Base-by-base conservation (phyloP, 1,284 basidiomycete species). In the Pterulicium gracile region DNA sequence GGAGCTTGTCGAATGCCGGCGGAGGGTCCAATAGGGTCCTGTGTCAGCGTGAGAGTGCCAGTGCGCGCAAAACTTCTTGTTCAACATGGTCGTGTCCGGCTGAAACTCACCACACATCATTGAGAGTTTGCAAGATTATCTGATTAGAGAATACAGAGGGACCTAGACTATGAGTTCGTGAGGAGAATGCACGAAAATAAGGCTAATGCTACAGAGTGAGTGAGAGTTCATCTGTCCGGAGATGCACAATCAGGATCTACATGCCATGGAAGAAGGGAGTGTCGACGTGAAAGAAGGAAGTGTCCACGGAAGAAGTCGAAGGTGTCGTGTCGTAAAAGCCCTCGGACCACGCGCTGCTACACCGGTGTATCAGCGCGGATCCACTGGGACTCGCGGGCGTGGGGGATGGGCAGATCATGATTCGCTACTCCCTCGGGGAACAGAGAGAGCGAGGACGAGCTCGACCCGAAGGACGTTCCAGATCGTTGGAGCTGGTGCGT, bases 391-490 rank as follows among this genome's bases (percentile, higher is more conserved):
- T 64, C 59, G 23, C 61, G 60, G 24, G 73, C 68, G 46, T 68
- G 63, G 17, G 75, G 71, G 46, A 82, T 73, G 3, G 79, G 77
- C 50, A 68, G 54, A 56, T 83, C 73, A 23, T 72, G 64, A 53
- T 83, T 63, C 2, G 60, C 54, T 34, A 70, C 61, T 46, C 56
- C 60, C 44, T 58, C 59, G 15, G 75, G 70, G 57, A 78, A 75
- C 19, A 58, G 49, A 47, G 43, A 49, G 34, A 2, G 47, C 20
- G n/a, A 45, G 21, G 44, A 57, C 48, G 49, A 44, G 51, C 51
- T 39, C 52, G 56, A 39, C 42, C 58, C 55, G 4, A 51, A 54
- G 3, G 57, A 48, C 22, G 49, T 55, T 44, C 60, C 61, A 3
- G 55, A 52, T 15, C 61, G 58, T 2, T 60, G 52, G 13, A 63